Conservation (phyloP, 306 rosid genomes). For the Vicia villosa region DNA sequence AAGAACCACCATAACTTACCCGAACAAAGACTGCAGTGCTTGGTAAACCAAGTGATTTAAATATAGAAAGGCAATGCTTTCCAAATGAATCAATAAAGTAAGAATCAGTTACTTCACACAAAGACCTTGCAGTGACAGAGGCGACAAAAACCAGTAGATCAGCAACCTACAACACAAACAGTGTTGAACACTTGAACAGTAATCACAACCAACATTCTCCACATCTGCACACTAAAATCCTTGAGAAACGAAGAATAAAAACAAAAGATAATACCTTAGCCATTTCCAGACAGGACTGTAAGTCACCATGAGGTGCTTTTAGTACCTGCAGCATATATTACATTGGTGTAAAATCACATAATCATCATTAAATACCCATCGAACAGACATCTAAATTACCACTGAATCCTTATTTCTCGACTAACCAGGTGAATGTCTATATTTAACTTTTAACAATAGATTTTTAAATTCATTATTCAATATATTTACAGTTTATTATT, state of each 20-base stretch:
- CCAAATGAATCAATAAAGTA: conserved; percentile 83
- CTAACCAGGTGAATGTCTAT: not conserved
- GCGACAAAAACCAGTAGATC: conserved; percentile 90
- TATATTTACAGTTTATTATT: not conserved
- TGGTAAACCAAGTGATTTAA: conserved; percentile 90
- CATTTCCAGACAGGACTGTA: conserved; percentile 85
- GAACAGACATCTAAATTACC: not conserved
- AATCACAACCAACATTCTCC: conserved; percentile 24
- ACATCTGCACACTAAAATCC: conserved; percentile 2
- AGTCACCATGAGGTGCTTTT: conserved; percentile 89
- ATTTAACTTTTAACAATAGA: not conserved
- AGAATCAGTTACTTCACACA: conserved; percentile 57
- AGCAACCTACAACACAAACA: conserved; percentile 65
- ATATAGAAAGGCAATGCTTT: conserved; percentile 87
- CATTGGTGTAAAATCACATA: not conserved
- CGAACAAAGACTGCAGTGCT: conserved; percentile 85
- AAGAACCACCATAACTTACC: conserved; percentile 54
- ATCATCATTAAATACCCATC: not conserved
- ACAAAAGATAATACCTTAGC: conserved; percentile 65
- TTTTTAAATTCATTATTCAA: not conserved
- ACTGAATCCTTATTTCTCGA: not conserved
- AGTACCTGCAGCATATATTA: conserved; percentile 51
- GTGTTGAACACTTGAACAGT: not conserved
- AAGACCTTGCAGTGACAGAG: conserved; percentile 60
- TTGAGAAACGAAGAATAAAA: not conserved